These are phyloP conservation scores for Hemerocallis citrina DNA, from an alignment of 106 monocot genomes.

Conservation along the genomic window DNA sequence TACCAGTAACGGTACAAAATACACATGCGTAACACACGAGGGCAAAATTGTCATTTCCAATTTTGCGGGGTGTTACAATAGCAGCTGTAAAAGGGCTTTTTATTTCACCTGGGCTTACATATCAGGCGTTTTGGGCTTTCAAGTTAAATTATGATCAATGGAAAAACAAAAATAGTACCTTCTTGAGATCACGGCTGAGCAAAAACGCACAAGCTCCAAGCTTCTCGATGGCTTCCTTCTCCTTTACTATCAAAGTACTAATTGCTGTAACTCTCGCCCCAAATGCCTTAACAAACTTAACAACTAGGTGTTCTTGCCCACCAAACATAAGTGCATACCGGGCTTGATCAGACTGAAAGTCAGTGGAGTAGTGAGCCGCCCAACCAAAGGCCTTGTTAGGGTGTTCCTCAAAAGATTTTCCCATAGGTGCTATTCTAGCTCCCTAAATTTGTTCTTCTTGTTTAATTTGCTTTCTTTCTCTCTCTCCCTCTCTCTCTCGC, in stretches of 20 bases:
- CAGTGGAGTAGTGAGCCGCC: slow-evolving; percentile 7
- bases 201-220: slow-evolving; percentile 14
- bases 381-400: slow-evolving; percentile 4
- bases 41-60: no score
- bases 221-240: slow-evolving; percentile 4
- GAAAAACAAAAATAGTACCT: no score
- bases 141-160: no score
- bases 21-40: no score
- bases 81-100: no score
- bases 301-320: slow-evolving; percentile 12
- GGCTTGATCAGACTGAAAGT: neutral
- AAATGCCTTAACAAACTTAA: slow-evolving; percentile 15
- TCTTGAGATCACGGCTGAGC: neutral
- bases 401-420: slow-evolving; percentile 3
- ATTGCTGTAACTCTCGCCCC: slow-evolving; percentile 14
- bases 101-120: no score
- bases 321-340: slow-evolving; percentile 7
- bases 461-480: neutral
- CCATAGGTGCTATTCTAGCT: neutral
- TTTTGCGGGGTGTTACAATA: no score
- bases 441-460: neutral
- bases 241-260: slow-evolving; percentile 4
- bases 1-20: no score
- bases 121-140: no score
- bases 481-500: no score